A percentile compares a stretch with the other conserved stretches of the same genome.
These are phyloP conservation scores for Diaporthe vaccinii DNA, from an alignment of 2,329 filamentous ascomycete species.

Conservation along the genomic window DNA sequence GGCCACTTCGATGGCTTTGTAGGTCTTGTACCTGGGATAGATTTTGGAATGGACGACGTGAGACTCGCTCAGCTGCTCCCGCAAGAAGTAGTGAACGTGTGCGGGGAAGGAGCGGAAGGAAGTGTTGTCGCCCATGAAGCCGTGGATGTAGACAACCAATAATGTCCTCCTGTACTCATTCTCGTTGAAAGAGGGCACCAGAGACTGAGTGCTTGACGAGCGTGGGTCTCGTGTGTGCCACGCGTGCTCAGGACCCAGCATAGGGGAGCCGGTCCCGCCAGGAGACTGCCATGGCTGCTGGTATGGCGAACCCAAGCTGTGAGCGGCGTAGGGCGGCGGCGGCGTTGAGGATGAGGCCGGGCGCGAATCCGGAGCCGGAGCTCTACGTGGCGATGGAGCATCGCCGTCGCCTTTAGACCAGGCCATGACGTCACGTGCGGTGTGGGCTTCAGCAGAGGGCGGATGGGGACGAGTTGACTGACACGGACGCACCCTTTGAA, in stretches of 20 bases:
- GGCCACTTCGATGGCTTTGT: constrained; percentile 78
- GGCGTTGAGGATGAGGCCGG: constrained; percentile 29
- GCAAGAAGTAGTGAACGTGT: constrained; percentile 84
- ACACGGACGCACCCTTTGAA: constrained; percentile 12
- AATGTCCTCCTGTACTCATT: constrained; percentile 65
- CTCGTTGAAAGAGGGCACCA: constrained; percentile 54
- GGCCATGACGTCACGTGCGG: constrained; percentile 39
- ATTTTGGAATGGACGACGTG: constrained; percentile 90
- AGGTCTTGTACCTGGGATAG: constrained; percentile 84
- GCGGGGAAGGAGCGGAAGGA: constrained; percentile 91
- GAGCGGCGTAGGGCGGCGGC: constrained; percentile 34
- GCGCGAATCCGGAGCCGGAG: constrained; percentile 14
- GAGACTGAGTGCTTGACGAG: constrained; percentile 62
- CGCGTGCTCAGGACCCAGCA: constrained; percentile 34
- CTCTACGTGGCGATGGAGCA: constrained; percentile 5
- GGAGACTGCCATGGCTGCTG: constrained; percentile 34
- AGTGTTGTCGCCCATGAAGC: constrained; percentile 57
- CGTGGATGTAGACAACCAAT: constrained; percentile 69
- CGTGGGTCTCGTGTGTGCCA: constrained; percentile 57
- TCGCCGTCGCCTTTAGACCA: constrained; percentile 13
- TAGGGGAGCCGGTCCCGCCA: background rate
- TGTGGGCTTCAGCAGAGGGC: background rate
- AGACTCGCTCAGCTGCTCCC: constrained; percentile 74
- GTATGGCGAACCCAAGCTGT: constrained; percentile 24
- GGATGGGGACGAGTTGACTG: background rate